These are phyloP conservation scores for Kwoniella newhampshirensis DNA, from an alignment of 768 basidiomycete genomes.

Conservation along the genomic window DNA sequence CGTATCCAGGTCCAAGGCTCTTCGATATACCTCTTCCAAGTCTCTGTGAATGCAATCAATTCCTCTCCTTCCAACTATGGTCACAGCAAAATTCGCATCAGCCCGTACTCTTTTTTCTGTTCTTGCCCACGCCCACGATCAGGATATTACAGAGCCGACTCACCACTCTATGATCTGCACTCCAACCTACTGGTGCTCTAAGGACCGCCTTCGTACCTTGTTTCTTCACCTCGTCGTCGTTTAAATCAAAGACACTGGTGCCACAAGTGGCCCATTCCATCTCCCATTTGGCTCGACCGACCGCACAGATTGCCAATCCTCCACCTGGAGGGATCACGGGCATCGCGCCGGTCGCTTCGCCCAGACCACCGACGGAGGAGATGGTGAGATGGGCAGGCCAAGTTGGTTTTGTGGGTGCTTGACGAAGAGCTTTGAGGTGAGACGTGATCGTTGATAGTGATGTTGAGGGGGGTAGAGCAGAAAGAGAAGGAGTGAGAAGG, in stretches of 20 bases:
- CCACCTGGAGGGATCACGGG: slow-evolving; percentile 47
- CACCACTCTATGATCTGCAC: slow-evolving; percentile 48
- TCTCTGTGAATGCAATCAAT: slow-evolving; percentile 48
- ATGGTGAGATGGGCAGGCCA: slow-evolving; percentile 37
- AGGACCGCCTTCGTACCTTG: slow-evolving; percentile 35
- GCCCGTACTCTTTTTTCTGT: no score
- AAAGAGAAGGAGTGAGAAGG: slow-evolving; percentile 43
- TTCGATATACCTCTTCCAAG: slow-evolving; percentile 47
- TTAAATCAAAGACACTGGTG: slow-evolving; percentile 22
- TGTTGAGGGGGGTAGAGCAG: slow-evolving; percentile 31
- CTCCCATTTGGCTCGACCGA: slow-evolving; percentile 43
- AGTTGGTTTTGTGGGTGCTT: slow-evolving; percentile 24
- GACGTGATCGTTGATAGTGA: slow-evolving; percentile 30
- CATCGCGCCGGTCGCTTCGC: slow-evolving; percentile 37
- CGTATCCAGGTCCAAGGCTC: slow-evolving; percentile 45
- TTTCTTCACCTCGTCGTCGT: slow-evolving; percentile 24
- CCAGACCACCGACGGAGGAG: slow-evolving; percentile 41
- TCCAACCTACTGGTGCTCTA: slow-evolving; percentile 42
- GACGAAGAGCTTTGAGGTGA: slow-evolving; percentile 25
- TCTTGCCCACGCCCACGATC: no score
- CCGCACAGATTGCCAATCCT: slow-evolving; percentile 43
- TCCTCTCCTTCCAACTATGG: slow-evolving; percentile 47
- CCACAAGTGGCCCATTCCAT: slow-evolving; percentile 21
- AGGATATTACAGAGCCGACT: no score
- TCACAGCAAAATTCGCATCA: no score